Evolutionary conservation across 2,329 filamentous ascomycete genomes (phyloP), one percentile per base, ranked within the genome.

Genomic region (Talaromyces sp.): DNA sequence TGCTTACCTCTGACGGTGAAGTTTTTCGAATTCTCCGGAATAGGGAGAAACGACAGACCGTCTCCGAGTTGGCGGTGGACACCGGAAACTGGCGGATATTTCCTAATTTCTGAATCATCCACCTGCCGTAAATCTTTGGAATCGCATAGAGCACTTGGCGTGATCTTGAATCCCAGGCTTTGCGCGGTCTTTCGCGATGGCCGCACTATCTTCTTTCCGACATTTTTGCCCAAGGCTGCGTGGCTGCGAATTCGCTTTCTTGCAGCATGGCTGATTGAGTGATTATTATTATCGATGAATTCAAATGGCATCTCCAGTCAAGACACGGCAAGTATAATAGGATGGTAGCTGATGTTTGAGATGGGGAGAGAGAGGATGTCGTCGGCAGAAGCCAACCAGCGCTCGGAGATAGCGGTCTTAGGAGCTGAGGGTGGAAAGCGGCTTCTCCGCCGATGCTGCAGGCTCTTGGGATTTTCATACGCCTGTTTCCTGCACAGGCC

Each of bases 271-370:
- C 55, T 42, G 13, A 63, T 51, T 4, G 32, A 4, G 9, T 11
- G n/a, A 19, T 62, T 61, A 28, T 62, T 63, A 28, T 63, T 62
- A 13, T 62, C 57, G 11, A 63, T 63, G 13, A 63, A 63, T 52
- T 63, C 59, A 25, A 58, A 63, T 28, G 55, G 42, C 62, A 63
- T 63, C 10, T 53, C 7, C 7, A 22, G n/a, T 47, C 11, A 22
- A 9, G 13, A 47, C 3, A 47, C 8, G 22, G 44, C 17, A 25
- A 47, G 8, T 25, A 36, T 13, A 2, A 7, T 44, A 44, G 8
- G 11, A 2, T 47, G 19, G 8, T 47, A 25, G 19, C 22, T 47
- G 22, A 47, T 47, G 11, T 47, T 13, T 39, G 15, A n/a, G 36
- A 8, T 15, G 36, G 15, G 5, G 33, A 17, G 33, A 17, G 33